phyloP scores from a whole-genome alignment of 441 rosid genomes.

The Arabidopsis hybrid region DNA sequence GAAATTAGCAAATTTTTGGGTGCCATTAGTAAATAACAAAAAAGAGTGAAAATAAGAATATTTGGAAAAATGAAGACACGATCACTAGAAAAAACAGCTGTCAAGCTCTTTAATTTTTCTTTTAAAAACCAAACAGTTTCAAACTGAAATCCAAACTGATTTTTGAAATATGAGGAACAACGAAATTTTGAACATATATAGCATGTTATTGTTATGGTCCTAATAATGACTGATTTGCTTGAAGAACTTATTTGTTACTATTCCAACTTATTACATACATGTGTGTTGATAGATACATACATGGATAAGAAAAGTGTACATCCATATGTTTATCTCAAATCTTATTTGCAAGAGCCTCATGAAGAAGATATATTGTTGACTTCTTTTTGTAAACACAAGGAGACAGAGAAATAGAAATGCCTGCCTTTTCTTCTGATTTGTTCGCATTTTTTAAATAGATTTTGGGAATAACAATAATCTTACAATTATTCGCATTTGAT shows the following conservation, averaged over 20 bases:
- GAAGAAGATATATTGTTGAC: slow-evolving; percentile 33
- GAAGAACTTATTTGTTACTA: neutral
- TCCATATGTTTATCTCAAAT: slow-evolving; percentile 33
- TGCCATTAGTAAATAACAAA: neutral
- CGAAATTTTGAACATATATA: neutral
- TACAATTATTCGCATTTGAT: slow-evolving; percentile 20
- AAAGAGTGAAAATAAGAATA: neutral
- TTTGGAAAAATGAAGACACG: neutral
- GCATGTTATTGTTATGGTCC: too few species aligned
- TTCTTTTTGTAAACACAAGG: neutral
- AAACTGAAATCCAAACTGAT: neutral
- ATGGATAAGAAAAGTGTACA: neutral
- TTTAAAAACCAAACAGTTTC: neutral
- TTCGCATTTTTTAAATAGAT: slow-evolving; percentile 13
- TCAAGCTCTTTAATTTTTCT: neutral
- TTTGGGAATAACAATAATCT: slow-evolving; percentile 22
- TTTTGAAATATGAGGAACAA: neutral
- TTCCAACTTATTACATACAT: neutral
- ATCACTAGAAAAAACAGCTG: neutral
- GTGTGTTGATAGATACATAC: neutral
- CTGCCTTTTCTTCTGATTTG: slow-evolving; percentile 12
- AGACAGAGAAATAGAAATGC: neutral
- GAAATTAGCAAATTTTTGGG: neutral
- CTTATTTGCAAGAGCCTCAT: slow-evolving; percentile 21
- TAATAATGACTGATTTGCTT: neutral